Percentiles rank a stretch among this genome's conserved stretches.
Evolutionary conservation across 2,329 filamentous ascomycete species (phyloP).

Genomic region (Ophiosphaerella korrae): DNA sequence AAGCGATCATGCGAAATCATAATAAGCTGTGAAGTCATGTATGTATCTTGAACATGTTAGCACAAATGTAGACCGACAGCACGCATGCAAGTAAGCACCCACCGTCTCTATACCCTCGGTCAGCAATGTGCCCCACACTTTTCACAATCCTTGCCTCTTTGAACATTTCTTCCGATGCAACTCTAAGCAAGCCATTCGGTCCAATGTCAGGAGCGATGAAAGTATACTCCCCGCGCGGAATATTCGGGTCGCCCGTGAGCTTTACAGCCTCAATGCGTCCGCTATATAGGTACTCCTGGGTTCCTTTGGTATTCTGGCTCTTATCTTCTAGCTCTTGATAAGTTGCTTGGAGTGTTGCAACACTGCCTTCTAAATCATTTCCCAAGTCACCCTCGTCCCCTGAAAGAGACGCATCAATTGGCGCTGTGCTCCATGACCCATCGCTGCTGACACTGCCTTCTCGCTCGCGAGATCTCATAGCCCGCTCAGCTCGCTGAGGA

Average conservation of each 20-base stretch:
- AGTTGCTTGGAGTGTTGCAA: slow-evolving; percentile 34
- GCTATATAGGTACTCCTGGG: slow-evolving; percentile 54
- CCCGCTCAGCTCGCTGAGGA: slow-evolving; percentile 42
- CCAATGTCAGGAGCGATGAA: slow-evolving; percentile 83
- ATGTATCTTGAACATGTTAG: slow-evolving; percentile 63
- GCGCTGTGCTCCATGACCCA: slow-evolving; percentile 41
- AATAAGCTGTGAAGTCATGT: slow-evolving; percentile 75
- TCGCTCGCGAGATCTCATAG: slow-evolving; percentile 29
- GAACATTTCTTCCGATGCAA: slow-evolving; percentile 71
- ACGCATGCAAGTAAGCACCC: slow-evolving; percentile 43
- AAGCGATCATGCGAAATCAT: slow-evolving; percentile 77
- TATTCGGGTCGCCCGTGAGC: slow-evolving; percentile 87
- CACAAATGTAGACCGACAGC: background rate
- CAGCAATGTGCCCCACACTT: slow-evolving; percentile 78
- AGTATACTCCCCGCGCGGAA: slow-evolving; percentile 83
- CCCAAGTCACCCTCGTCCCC: slow-evolving; percentile 15
- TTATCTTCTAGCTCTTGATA: background rate
- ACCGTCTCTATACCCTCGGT: slow-evolving; percentile 73
- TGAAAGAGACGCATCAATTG: slow-evolving; percentile 19
- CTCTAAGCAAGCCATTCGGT: slow-evolving; percentile 64
- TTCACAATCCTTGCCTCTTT: slow-evolving; percentile 74
- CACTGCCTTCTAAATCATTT: slow-evolving; percentile 48
- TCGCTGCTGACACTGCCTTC: slow-evolving; percentile 37
- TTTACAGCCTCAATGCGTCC: slow-evolving; percentile 84
- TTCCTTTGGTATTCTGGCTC: background rate